These are phyloP conservation scores for Solanum chiquidenum DNA, from an alignment of 257 asterid species.

Conservation along the genomic window DNA sequence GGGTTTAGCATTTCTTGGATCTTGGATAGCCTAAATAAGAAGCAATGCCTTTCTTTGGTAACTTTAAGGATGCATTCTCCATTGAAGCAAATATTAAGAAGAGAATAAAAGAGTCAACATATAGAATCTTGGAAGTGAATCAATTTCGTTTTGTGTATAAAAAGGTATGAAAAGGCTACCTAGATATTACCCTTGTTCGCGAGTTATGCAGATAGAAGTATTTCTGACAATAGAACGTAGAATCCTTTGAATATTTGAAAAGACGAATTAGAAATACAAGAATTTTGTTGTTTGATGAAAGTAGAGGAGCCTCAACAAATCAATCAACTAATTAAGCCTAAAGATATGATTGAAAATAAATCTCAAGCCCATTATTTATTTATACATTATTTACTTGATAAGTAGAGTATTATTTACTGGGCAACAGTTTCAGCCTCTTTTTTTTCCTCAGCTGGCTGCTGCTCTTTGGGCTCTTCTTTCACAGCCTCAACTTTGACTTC, in stretches of 20 bases:
- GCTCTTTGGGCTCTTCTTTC: neutral
- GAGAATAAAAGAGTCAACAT: neutral
- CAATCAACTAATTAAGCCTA: neutral
- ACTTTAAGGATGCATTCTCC: neutral
- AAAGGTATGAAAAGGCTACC: neutral
- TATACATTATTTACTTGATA: neutral
- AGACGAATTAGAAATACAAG: neutral
- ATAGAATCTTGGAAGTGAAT: neutral
- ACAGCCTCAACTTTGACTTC: constrained; percentile 1
- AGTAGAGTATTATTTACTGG: neutral
- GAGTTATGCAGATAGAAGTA: neutral
- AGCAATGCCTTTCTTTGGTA: constrained; percentile 50
- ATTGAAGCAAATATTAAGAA: neutral
- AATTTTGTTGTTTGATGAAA: neutral
- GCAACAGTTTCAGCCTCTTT: neutral
- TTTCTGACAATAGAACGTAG: neutral
- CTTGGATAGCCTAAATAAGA: constrained; percentile 33
- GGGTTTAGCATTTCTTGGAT: constrained; percentile 68
- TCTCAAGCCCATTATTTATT: neutral
- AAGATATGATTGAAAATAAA: neutral
- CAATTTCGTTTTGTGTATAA: neutral
- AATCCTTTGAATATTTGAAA: neutral
- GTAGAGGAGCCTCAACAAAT: neutral
- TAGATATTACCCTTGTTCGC: neutral
- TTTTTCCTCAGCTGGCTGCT: neutral